phyloP scores from a whole-genome alignment of 1,139 yeast genomes.

The Zygosaccharomyces sapae region DNA sequence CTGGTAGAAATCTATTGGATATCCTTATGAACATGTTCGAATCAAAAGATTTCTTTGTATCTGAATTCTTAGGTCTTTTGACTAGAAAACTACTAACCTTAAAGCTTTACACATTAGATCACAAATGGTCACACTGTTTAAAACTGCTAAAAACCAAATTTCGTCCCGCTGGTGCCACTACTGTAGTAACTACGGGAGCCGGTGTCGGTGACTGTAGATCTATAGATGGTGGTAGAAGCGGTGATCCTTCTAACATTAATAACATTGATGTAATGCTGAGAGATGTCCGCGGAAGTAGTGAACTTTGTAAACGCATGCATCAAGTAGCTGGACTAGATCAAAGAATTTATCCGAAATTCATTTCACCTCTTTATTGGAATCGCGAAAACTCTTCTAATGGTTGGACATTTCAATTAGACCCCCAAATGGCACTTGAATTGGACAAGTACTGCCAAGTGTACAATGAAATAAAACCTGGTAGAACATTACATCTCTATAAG shows the following conservation, averaged over 20 bases:
- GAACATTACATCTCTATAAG: conserved; percentile 57
- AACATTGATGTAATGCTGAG: conserved; percentile 80
- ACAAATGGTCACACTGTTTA: conserved; percentile 28
- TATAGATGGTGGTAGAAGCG: conserved; percentile 9
- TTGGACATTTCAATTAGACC: conserved; percentile 12
- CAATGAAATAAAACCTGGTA: conserved; percentile 47
- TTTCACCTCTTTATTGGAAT: conserved; percentile 33
- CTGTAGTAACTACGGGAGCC: conserved; percentile 1
- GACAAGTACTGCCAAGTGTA: conserved; percentile 44
- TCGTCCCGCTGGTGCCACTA: conserved; percentile 8
- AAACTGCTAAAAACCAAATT: conserved; percentile 20
- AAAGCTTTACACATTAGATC: conserved; percentile 42
- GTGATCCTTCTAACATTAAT: conserved; percentile 45
- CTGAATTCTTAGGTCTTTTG: conserved; percentile 64
- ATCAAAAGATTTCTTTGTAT: conserved; percentile 66
- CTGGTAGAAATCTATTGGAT: conserved; percentile 73
- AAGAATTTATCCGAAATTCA: conserved; percentile 25
- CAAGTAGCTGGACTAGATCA: conserved; percentile 15
- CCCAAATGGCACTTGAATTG: conserved; percentile 35
- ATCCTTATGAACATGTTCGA: conserved; percentile 62
- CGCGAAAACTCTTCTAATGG: conserved; percentile 5
- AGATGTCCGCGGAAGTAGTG: conserved; percentile 59
- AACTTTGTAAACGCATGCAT: conserved; percentile 38
- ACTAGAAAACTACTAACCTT: conserved; percentile 56
- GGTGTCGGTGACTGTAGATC: conserved; percentile 5